Evolutionary conservation across 257 asterid genomes (phyloP).

Genomic region (Solanum verrucosum): DNA sequence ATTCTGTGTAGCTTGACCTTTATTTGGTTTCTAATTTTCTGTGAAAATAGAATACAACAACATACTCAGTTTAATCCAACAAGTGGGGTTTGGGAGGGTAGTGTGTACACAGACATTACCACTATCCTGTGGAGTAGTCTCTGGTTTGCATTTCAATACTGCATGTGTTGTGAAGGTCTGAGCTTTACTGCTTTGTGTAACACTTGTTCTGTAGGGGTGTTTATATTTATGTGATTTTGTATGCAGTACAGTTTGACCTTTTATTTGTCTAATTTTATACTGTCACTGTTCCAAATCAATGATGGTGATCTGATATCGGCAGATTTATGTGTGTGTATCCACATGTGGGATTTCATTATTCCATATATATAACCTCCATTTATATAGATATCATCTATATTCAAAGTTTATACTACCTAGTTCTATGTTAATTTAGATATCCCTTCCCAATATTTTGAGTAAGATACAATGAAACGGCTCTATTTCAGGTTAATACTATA

Average conservation of each 20-base stretch:
- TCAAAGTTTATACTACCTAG: neutral
- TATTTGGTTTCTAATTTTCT: neutral
- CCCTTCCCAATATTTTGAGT: neutral
- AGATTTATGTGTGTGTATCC: neutral
- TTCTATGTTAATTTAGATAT: neutral
- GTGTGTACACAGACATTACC: neutral
- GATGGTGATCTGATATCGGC: neutral
- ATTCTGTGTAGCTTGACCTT: neutral
- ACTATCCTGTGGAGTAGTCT: too few species aligned
- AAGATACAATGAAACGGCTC: neutral
- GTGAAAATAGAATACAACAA: neutral
- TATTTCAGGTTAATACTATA: neutral
- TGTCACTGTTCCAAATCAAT: neutral
- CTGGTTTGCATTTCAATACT: constrained; percentile 47
- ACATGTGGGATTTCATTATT: neutral
- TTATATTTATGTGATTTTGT: neutral
- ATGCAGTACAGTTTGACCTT: neutral
- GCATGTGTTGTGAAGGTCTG: constrained; percentile 56
- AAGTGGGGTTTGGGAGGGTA: neutral
- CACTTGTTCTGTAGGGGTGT: neutral
- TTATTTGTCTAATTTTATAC: neutral
- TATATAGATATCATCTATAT: neutral
- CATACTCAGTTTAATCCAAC: too few species aligned
- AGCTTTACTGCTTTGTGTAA: neutral
- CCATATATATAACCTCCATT: neutral